A percentile compares a stretch with the other conserved stretches of the same genome.
These are phyloP conservation scores for Solanum rostratum DNA, from an alignment of 257 asterid species.

Conservation along the genomic window DNA sequence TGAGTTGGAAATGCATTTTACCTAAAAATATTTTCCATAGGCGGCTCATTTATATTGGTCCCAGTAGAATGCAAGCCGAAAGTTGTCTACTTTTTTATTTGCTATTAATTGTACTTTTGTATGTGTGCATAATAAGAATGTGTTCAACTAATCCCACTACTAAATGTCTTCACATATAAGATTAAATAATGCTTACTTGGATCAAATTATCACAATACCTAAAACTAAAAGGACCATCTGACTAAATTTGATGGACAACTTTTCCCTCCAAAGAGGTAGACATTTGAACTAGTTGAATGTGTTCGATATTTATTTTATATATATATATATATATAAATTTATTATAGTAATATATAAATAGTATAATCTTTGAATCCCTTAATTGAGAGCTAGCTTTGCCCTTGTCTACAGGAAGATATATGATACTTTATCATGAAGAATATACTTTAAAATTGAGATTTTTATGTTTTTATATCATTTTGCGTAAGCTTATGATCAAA, in stretches of 20 bases:
- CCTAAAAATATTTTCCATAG: background rate
- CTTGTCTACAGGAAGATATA: too few species aligned
- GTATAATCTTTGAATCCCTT: too few species aligned
- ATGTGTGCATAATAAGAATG: background rate
- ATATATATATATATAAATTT: too few species aligned
- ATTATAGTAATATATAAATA: too few species aligned
- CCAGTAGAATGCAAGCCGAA: background rate
- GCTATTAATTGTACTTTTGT: background rate
- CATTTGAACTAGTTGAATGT: too few species aligned
- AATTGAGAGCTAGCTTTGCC: too few species aligned
- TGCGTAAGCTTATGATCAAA: too few species aligned
- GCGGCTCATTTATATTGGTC: background rate
- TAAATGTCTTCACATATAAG: background rate
- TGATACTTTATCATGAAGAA: background rate
- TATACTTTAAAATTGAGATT: background rate
- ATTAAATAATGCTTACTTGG: background rate
- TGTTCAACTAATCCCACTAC: background rate
- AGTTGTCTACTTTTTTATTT: background rate
- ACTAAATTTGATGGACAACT: background rate
- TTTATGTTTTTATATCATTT: too few species aligned
- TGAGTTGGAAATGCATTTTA: background rate
- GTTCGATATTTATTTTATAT: too few species aligned
- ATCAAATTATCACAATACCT: background rate
- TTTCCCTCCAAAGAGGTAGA: too few species aligned
- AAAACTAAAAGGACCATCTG: background rate